Conservation (phyloP, 1,284 basidiomycete species). For the Dichomitus squalens region DNA sequence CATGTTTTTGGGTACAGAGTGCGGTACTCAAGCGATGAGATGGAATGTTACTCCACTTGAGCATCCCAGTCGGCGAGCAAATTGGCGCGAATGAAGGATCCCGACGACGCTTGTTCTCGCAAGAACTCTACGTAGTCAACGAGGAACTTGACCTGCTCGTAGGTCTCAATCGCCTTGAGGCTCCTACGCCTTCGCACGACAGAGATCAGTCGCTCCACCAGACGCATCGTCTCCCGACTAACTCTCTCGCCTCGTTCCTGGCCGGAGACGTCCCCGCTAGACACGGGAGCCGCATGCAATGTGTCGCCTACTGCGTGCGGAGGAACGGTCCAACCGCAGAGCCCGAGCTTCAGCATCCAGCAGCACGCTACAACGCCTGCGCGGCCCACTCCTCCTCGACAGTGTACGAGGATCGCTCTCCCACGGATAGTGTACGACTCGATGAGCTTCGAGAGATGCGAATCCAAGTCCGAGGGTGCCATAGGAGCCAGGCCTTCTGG, state of each 20-base stretch:
- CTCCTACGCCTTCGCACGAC: slow-evolving; percentile 79
- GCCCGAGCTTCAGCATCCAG: slow-evolving; percentile 92
- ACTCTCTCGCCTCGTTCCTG: slow-evolving; percentile 25
- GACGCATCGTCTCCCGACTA: slow-evolving; percentile 52
- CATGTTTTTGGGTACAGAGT: no score
- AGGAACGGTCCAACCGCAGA: slow-evolving; percentile 67
- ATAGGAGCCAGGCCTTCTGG: slow-evolving; percentile 90
- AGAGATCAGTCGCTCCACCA: slow-evolving; percentile 75
- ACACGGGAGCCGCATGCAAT: no score
- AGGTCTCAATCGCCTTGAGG: slow-evolving; percentile 87
- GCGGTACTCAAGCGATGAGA: neutral
- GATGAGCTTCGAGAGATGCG: slow-evolving; percentile 72
- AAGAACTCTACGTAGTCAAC: slow-evolving; percentile 79
- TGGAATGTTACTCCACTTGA: slow-evolving; percentile 5
- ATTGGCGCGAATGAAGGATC: neutral
- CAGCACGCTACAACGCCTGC: slow-evolving; percentile 92
- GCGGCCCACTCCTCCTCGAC: slow-evolving; percentile 93
- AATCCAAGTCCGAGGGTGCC: slow-evolving; percentile 66
- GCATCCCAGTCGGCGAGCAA: slow-evolving; percentile 20
- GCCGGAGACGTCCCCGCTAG: no score
- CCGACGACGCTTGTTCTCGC: slow-evolving; percentile 29
- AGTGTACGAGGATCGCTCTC: slow-evolving; percentile 83
- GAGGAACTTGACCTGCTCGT: slow-evolving; percentile 88
- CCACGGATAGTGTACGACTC: slow-evolving; percentile 78
- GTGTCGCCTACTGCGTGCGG: neutral